These are phyloP conservation scores for Colletotrichum gloeosporioides DNA, from an alignment of 2,329 filamentous ascomycete genomes.

Conservation along the genomic window DNA sequence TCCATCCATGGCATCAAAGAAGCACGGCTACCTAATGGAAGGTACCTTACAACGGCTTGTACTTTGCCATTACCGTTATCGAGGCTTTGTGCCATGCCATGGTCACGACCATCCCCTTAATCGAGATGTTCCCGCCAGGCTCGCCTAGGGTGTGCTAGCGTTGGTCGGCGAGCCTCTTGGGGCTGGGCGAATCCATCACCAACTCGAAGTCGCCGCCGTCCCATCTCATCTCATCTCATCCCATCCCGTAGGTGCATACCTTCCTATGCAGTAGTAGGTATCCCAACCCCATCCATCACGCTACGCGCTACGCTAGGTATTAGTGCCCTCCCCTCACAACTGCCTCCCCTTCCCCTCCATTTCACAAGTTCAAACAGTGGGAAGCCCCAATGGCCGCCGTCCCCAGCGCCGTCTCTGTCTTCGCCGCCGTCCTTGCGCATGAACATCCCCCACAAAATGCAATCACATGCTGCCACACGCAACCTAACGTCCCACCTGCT, in stretches of 20 bases:
- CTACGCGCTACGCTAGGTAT: neutral
- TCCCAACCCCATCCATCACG: neutral
- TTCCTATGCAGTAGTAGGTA: neutral
- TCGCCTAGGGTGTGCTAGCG: neutral
- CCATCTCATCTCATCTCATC: neutral
- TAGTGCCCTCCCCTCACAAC: neutral
- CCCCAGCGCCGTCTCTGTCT: neutral
- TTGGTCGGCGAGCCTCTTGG: neutral
- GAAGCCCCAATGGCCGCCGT: neutral
- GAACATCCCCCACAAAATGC: constrained; percentile 19
- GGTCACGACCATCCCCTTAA: neutral
- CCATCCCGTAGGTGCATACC: neutral
- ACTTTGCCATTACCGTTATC: neutral
- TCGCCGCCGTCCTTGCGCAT: constrained; percentile 8
- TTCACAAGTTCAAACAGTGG: neutral
- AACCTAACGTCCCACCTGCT: constrained; percentile 14
- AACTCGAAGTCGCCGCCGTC: neutral
- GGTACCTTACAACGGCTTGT: neutral
- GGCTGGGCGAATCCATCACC: constrained; percentile 1
- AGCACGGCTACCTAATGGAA: too few relatives aligned
- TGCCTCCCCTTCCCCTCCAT: neutral
- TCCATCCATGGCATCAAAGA: too few relatives aligned
- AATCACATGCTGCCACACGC: constrained; percentile 19
- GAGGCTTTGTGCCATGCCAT: neutral
- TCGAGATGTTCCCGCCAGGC: neutral